These are phyloP conservation scores for Taphrina sp. DNA, from an alignment of 1,139 yeast genomes.

Conservation along the genomic window DNA sequence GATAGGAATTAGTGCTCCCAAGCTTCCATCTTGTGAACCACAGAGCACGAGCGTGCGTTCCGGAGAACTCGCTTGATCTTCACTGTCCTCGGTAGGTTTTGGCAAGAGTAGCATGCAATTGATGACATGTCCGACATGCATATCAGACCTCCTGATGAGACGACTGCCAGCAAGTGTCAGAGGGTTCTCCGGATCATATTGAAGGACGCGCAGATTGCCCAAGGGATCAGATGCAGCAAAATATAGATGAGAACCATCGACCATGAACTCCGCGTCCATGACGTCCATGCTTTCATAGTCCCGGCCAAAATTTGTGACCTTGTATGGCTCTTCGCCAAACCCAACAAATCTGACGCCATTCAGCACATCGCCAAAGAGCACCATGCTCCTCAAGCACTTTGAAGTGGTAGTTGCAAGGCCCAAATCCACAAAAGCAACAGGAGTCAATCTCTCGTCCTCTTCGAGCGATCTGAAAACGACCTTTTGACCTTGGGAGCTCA, in stretches of 20 bases:
- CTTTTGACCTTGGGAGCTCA: slow-evolving; percentile 87
- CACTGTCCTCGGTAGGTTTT: slow-evolving; percentile 17
- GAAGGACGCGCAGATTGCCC: slow-evolving; percentile 68
- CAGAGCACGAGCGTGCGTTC: slow-evolving; percentile 51
- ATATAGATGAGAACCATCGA: slow-evolving; percentile 65
- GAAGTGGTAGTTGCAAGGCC: slow-evolving; percentile 76
- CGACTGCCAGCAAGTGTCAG: slow-evolving; percentile 76
- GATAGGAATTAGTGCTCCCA: slow-evolving; percentile 72
- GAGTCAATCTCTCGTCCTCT: slow-evolving; percentile 75
- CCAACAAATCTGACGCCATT: slow-evolving; percentile 83
- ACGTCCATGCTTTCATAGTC: slow-evolving; percentile 66
- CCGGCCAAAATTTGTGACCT: slow-evolving; percentile 76
- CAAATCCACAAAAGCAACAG: slow-evolving; percentile 90
- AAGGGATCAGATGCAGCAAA: slow-evolving; percentile 70
- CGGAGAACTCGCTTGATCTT: slow-evolving; percentile 39
- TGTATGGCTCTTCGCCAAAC: slow-evolving; percentile 87
- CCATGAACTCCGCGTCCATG: slow-evolving; percentile 63
- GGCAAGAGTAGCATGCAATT: slow-evolving; percentile 61
- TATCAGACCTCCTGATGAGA: slow-evolving; percentile 66
- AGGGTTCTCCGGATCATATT: slow-evolving; percentile 83
- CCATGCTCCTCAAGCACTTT: slow-evolving; percentile 76
- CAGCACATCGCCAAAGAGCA: slow-evolving; percentile 75
- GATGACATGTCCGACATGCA: slow-evolving; percentile 64
- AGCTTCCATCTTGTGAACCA: slow-evolving; percentile 73
- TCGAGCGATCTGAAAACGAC: slow-evolving; percentile 68